These are phyloP conservation scores for Sarcocystis neurona DNA, from an alignment of 169 alveolate genomes.

Conservation along the genomic window DNA sequence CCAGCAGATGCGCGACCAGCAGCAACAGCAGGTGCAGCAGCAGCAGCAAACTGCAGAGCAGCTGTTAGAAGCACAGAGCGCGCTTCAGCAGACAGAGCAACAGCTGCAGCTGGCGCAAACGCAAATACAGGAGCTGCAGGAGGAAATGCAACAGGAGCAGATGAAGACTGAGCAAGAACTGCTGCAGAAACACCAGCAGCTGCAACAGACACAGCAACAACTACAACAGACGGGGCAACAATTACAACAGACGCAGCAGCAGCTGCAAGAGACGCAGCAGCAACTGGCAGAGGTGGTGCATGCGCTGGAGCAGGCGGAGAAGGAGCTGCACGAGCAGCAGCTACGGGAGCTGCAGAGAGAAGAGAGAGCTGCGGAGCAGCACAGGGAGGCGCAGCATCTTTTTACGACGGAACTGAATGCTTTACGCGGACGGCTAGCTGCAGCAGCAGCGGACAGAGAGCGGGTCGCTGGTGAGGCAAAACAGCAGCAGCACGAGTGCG, in stretches of 20 bases:
- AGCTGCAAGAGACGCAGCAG: neutral
- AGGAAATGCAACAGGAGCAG: neutral
- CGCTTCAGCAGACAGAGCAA: neutral
- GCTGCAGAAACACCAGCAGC: neutral
- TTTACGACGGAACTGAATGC: too few relatives aligned
- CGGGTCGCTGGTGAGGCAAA: too few relatives aligned
- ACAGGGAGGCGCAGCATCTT: neutral
- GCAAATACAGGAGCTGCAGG: neutral
- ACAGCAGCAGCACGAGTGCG: too few relatives aligned
- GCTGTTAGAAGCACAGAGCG: neutral
- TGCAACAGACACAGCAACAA: neutral
- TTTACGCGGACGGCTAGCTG: too few relatives aligned
- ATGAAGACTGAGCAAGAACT: neutral
- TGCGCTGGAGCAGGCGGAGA: constrained; percentile 4
- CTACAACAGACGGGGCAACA: neutral
- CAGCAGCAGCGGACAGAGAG: too few relatives aligned
- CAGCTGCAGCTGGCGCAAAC: neutral
- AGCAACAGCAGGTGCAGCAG: neutral
- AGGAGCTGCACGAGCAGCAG: neutral
- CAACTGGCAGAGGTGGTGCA: neutral
- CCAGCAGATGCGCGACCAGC: neutral
- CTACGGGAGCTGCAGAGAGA: neutral
- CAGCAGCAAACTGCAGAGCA: neutral
- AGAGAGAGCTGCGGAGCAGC: neutral
- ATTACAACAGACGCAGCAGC: neutral